Base-by-base conservation (phyloP, 1,139 yeast species). In the Candida labiduridarum region DNA sequence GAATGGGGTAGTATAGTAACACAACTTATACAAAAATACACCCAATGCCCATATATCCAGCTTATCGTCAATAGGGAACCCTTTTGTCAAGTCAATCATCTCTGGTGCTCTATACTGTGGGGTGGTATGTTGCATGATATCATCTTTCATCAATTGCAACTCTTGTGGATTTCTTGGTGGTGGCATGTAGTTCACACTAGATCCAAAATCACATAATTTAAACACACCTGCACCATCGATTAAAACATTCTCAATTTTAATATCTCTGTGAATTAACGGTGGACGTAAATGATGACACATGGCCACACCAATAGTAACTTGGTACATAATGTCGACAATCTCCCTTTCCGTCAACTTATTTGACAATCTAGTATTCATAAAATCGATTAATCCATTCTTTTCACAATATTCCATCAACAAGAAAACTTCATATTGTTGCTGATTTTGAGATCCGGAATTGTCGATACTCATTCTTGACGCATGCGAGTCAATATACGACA, bases 21-120 rank as follows among this genome's bases (percentile, higher is more conserved):
- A 89, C 51, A 94, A 73, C 66, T 95, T 94, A 74, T 92, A 94
- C 49, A 94, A 74, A 58, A 95, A 88, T 29, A 92, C 84, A 12
- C 99, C 99, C 52, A 94, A 72, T 0, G 99, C 99, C 99, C 99
- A 94, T 33, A 94, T 85, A 68, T 94, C 99, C 54, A 92, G 83
- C 66, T 94, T 94, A 63, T 94, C 98, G 68, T 92, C 96, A 54
- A 94, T 88, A 3, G 98, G 96, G 53, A 87, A 79, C 3, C 95
- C 89, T 55, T 87, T 79, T 56, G 87, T 82, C 42, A 94, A 76
- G 68, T 94, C 98, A 49, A 95, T 80, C 99, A 94, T 94, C 67
- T 94, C 99, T 0, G 99, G 99, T 1, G 96, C 80, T 57, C 99
- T 78, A 68, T 94, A 94, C 67, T 94, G 99, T n/a, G 97, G 96